phyloP scores from a whole-genome alignment of 1,284 basidiomycete genomes.

The Pascua guehoae region DNA sequence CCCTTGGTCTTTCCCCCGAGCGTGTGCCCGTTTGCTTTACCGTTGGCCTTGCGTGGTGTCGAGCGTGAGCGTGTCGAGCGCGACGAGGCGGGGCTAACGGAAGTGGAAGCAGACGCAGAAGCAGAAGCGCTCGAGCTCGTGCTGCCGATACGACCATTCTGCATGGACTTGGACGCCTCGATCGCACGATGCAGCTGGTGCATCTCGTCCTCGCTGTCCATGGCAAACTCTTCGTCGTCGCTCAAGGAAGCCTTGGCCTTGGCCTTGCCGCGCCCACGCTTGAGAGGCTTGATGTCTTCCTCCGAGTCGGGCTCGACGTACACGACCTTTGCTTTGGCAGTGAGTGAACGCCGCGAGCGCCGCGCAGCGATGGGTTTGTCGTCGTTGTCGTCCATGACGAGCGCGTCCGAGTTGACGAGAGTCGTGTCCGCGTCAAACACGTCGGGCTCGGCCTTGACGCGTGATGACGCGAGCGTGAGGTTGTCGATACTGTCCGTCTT shows the following conservation, averaged over 20 bases:
- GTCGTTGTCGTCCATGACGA: constrained; percentile 1
- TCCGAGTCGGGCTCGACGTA: not conserved
- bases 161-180: constrained; percentile 8
- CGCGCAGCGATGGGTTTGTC: constrained; percentile 2
- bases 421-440: not conserved
- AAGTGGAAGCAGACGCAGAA: not conserved
- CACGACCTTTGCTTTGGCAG: too few relatives aligned
- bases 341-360: not conserved
- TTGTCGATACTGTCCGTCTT: constrained; percentile 40
- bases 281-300: not conserved
- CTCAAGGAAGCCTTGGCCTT: not conserved
- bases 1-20: constrained; percentile 16
- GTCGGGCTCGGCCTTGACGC: constrained; percentile 6
- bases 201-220: constrained; percentile 31
- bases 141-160: not conserved
- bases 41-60: not conserved
- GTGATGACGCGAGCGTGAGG: constrained; percentile 30
- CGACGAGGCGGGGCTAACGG: not conserved
- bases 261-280: not conserved
- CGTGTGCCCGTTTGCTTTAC: constrained; percentile 3
- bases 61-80: not conserved
- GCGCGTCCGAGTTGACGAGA: constrained; percentile 1
- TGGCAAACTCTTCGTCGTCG: constrained; percentile 21
- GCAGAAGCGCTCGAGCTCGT: not conserved
- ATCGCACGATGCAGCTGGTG: constrained; percentile 23